Evolutionary conservation across 345 rosid species (phyloP).

Genomic region (Aurinia saxatilis): DNA sequence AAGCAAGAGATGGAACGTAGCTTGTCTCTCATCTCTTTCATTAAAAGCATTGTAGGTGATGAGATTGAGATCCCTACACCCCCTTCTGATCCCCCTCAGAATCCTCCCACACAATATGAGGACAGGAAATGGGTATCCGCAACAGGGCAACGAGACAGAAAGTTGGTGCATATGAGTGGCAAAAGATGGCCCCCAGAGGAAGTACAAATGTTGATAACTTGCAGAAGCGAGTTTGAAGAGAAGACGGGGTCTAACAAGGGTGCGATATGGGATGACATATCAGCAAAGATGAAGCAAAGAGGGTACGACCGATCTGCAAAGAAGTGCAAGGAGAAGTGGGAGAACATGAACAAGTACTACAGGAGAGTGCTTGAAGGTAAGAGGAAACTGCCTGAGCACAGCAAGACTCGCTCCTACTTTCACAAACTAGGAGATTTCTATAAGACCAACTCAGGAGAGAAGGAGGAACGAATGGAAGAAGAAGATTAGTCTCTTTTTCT

Average conservation of each 20-base stretch:
- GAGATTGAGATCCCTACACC: slow-evolving; percentile 29
- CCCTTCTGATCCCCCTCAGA: not conserved
- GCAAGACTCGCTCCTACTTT: slow-evolving; percentile 45
- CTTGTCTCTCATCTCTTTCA: slow-evolving; percentile 54
- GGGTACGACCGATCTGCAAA: slow-evolving; percentile 55
- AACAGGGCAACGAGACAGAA: slow-evolving; percentile 11
- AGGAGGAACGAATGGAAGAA: slow-evolving; percentile 1
- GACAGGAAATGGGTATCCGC: slow-evolving; percentile 9
- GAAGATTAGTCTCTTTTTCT: not conserved
- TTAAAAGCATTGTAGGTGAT: slow-evolving; percentile 43
- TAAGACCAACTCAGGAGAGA: slow-evolving; percentile 31
- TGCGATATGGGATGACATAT: slow-evolving; percentile 63
- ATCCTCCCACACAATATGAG: slow-evolving; percentile 20
- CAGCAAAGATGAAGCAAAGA: slow-evolving; percentile 44
- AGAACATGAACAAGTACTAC: slow-evolving; percentile 71
- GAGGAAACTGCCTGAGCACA: slow-evolving; percentile 38
- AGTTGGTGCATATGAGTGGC: slow-evolving; percentile 19
- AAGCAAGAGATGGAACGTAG: slow-evolving; percentile 49
- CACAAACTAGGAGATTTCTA: slow-evolving; percentile 40
- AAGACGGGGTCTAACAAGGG: slow-evolving; percentile 35
- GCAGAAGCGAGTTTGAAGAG: slow-evolving; percentile 42
- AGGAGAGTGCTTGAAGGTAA: slow-evolving; percentile 38
- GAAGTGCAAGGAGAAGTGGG: slow-evolving; percentile 88
- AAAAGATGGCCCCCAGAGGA: slow-evolving; percentile 75
- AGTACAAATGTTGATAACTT: slow-evolving; percentile 57